Conservation (phyloP, 192 early-diverging fungal species). For the Entomortierella parvispora region DNA sequence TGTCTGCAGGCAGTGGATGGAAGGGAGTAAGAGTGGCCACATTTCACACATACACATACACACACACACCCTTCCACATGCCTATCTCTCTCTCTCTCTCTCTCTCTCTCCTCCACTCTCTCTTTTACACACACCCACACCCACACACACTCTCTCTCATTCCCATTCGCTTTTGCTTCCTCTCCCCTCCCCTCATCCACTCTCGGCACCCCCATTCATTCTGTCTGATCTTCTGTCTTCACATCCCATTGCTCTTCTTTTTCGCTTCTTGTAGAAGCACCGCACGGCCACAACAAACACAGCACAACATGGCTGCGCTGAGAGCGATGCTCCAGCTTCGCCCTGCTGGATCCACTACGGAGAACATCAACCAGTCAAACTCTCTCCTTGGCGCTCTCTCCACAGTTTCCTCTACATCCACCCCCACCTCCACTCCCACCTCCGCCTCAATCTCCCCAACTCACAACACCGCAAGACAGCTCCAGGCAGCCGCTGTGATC, state of each 20-base stretch:
- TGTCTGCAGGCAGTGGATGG: no score
- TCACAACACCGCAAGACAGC: not conserved
- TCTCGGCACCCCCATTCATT: not conserved
- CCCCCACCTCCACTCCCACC: not conserved
- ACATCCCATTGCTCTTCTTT: no score
- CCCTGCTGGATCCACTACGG: slow-evolving; percentile 10
- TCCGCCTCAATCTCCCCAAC: not conserved
- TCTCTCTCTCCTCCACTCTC: not conserved
- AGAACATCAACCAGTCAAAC: not conserved
- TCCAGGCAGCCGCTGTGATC: not conserved
- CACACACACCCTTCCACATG: no score
- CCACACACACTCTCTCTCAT: not conserved
- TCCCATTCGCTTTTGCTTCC: no score
- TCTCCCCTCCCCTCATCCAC: no score
- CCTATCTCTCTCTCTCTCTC: no score
- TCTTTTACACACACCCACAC: not conserved
- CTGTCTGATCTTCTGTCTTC: not conserved
- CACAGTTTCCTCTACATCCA: slow-evolving; percentile 1
- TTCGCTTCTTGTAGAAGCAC: no score
- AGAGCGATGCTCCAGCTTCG: slow-evolving; percentile 49
- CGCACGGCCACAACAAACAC: not conserved
- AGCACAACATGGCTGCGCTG: slow-evolving; percentile 23
- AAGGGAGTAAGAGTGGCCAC: no score
- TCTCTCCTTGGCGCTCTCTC: not conserved
- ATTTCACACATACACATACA: no score